Base-by-base conservation (phyloP, 164 flowering plant genomes). In the Vitis amurensis region DNA sequence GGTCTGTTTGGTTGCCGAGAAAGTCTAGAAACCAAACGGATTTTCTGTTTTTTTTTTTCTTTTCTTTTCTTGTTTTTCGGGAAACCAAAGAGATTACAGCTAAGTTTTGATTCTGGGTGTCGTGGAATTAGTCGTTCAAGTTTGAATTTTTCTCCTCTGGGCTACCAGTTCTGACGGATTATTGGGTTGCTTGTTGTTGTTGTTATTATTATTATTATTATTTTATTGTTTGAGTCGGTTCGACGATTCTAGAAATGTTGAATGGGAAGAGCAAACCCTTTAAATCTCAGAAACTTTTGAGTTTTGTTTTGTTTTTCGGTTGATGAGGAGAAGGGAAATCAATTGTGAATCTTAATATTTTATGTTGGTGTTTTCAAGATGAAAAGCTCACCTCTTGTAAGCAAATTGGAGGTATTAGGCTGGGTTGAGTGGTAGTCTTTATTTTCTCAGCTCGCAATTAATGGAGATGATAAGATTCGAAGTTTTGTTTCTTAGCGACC, bases 1-100 rank as follows among this genome's bases (percentile, higher is more conserved):
- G 2, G 11, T 31, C 8, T 60, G 63, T 60, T 60, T 60, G 63
- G 63, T 60, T 60, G 47, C 47, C 48, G 47, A 60, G 63, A 23
- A 23, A 31, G 31, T 2, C 48, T 62, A 47, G 15, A 47, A 31
- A 58, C 9, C 19, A 27, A 56, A n/a, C n/a, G 66, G 27, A 23
- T 23, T 37, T 30, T 47, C 47, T 15, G 14, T 27, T 23, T 9
- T 23, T 10, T 9, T 59, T 59, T 27, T 19, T 27, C 17, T 1
- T 27, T 29, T 27, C 13, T 4, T 2, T 59, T 23, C 29, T 23
- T 3, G 37, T 23, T 59, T 57, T n/a, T 57, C 1, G 9, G 59
- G 17, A 11, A 53, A 14, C n/a, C 6, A 53, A 53, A 14, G n/a
- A 11, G n/a, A 13, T 0, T 11, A 13, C 16, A 16, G 27, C 19